A percentile compares a stretch with the other conserved stretches of the same genome.
Conservation (phyloP, 2,329 filamentous ascomycete genomes). For the Thelonectria olida region DNA sequence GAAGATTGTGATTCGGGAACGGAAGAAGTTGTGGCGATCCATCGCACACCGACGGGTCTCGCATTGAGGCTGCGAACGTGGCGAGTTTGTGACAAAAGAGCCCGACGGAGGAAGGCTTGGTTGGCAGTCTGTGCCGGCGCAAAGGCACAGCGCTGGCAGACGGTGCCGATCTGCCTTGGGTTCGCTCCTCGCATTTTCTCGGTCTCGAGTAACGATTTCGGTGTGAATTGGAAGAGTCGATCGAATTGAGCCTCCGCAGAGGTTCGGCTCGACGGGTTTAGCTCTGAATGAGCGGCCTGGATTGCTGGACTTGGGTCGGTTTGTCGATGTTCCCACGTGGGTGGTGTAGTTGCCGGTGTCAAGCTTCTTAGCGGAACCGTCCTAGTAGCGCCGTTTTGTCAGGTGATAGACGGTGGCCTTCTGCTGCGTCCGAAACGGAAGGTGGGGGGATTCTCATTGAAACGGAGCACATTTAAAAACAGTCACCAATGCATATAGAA, state of each 20-base stretch:
- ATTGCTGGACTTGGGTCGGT: neutral
- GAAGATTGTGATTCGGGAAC: constrained; percentile 29
- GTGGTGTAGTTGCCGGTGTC: neutral
- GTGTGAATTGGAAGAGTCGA: neutral
- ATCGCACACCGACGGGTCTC: constrained; percentile 33
- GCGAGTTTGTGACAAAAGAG: constrained; percentile 29
- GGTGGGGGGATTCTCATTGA: neutral
- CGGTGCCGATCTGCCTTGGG: constrained; percentile 45
- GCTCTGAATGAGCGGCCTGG: constrained; percentile 8
- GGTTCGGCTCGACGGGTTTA: neutral
- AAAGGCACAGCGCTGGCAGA: constrained; percentile 57
- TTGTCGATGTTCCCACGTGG: neutral
- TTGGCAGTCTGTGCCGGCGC: constrained; percentile 39
- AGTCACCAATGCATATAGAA: too few relatives aligned
- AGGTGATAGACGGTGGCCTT: constrained; percentile 7
- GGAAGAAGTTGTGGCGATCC: constrained; percentile 39
- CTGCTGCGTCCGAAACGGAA: neutral
- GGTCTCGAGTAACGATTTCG: neutral
- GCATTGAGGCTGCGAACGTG: constrained; percentile 22
- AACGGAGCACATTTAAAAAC: too few relatives aligned
- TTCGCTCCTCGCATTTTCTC: constrained; percentile 51
- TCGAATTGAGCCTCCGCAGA: constrained; percentile 6
- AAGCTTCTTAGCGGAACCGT: constrained; percentile 4
- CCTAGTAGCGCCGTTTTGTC: constrained; percentile 10
- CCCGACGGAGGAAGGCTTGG: constrained; percentile 37